phyloP scores from a whole-genome alignment of 163 green algal genomes.

The Chlorella variabilis region DNA sequence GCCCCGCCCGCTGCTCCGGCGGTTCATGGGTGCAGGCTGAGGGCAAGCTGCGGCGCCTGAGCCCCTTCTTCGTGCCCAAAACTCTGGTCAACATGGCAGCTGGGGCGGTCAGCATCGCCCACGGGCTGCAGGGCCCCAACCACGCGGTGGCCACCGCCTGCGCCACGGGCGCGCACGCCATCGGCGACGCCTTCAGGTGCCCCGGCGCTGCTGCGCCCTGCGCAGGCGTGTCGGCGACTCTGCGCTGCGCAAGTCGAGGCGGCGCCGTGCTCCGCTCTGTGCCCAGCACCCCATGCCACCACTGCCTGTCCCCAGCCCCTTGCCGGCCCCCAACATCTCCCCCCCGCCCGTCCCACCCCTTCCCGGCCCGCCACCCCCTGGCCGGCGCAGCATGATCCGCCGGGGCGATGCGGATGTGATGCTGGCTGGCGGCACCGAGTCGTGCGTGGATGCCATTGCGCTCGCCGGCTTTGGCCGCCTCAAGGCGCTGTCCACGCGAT shows the following conservation, averaged over 20 bases:
- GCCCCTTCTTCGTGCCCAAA: slow-evolving; percentile 92
- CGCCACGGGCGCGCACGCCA: slow-evolving; percentile 82
- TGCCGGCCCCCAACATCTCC: not conserved
- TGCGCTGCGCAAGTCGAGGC: too few species aligned
- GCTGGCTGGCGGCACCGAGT: slow-evolving; percentile 89
- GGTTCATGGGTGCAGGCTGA: slow-evolving; percentile 8
- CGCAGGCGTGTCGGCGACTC: not conserved
- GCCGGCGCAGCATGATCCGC: slow-evolving; percentile 73
- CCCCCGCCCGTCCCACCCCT: not conserved
- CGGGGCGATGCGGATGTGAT: slow-evolving; percentile 88
- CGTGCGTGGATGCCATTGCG: slow-evolving; percentile 88
- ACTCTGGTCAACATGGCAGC: slow-evolving; percentile 94
- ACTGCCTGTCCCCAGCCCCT: too few species aligned
- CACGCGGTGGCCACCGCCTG: slow-evolving; percentile 87
- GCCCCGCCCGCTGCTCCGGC: too few species aligned
- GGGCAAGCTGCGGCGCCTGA: slow-evolving; percentile 70
- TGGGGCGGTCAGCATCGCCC: slow-evolving; percentile 84
- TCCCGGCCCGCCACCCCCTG: too few species aligned
- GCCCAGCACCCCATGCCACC: not conserved
- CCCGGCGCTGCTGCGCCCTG: not conserved
- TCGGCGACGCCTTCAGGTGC: slow-evolving; percentile 87
- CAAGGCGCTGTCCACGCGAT: slow-evolving; percentile 82
- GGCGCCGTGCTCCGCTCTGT: not conserved
- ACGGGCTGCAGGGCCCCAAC: slow-evolving; percentile 85
- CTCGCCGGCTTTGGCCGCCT: slow-evolving; percentile 84